Evolutionary conservation across 1,139 yeast species (phyloP), one percentile per base, ranked within the genome.

Genomic region (Saccharomyces hybrid): DNA sequence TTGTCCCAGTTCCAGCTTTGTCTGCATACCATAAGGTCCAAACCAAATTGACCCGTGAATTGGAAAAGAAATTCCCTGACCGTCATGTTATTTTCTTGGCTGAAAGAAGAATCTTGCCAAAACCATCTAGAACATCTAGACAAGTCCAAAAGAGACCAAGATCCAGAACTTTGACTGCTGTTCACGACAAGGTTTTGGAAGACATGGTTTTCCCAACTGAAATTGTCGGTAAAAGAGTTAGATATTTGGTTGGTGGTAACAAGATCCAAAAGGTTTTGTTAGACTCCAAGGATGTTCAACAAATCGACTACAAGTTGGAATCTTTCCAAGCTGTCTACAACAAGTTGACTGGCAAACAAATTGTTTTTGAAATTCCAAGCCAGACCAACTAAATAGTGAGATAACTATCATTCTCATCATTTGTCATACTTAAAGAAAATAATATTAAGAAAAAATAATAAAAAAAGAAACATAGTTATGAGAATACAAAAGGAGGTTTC

Each of bases 31-130:
- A 91, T 89, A 89, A 86, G 82, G 95, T 90, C 72, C 99, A 93
- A 84, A 83, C 83, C 74, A 86, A 89, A 82, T 86, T 93, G 77
- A 90, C 97, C 81, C 93, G 98, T 82, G 99, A 93, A 83, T 88
- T 93, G 77, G 99, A 93, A 83, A 93, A 93, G 95, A 93, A 93
- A 83, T 93, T 93, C 91, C 95, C 97, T 76, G 99, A 93, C 85
- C 89, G 96, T 79, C 98, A 93, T 79, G 97, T 93, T 78, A 95
- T 93, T 70, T 90, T 93, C 88, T 84, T 93, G 75, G 98, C 98
- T 75, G 98, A 93, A 84, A 90, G 99, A 84, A 90, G 97, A 83
- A 93, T 93, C 81, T 84, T 93, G 76, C 97, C 98, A 82, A 91
- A 90, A 85, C 84, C 89, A 70, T 85, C 88, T 73, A 86, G 91